Evolutionary conservation across 805 yeast species (phyloP), one percentile per base, ranked within the genome.

Genomic region (Candida manassasensis): DNA sequence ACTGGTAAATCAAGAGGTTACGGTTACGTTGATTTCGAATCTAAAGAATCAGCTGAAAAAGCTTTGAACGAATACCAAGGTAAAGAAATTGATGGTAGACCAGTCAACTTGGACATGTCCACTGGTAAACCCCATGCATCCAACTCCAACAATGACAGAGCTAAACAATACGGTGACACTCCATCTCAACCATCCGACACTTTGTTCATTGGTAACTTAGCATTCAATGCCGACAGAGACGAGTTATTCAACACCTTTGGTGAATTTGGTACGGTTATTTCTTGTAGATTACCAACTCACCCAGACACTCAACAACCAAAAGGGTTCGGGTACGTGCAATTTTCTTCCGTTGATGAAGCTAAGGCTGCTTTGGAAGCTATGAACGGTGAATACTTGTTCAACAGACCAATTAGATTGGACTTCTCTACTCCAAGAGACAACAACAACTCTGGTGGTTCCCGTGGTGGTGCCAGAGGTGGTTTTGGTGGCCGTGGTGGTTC

Each of bases 271-370:
- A 73, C 75, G 43, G 86, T 93, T 43, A 67, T 87, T 37, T 85
- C 95, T 44, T 89, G 88, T 51, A 83, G 98, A 73, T 72, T 93
- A 49, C 98, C 98, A 64, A 90, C 97, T 29, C 94, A 93, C 71
- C 97, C 96, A 57, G 97, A 90, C 65, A 89, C 97, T 47, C 95
- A 88, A 64, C 96, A 90, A 71, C 95, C 95, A 65, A 93, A 93
- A 79, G 98, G 98, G 50, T 93, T 93, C 70, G 98, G 97, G 49
- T 93, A 93, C 67, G 96, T 90, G 39, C 97, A 93, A 71, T 90
- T 77, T 59, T 71, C 84, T 30, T 73, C 82, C 40, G 71, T 84
- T 46, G 97, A 89, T 29, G 95, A 86, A 62, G 97, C 98, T 50
- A 77, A 81, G 65, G 76, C 80, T 43, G 97, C 97, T 38, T 68